These are phyloP conservation scores for Fusarium cyanostomum DNA, from an alignment of 2,329 filamentous ascomycete genomes.

Conservation along the genomic window DNA sequence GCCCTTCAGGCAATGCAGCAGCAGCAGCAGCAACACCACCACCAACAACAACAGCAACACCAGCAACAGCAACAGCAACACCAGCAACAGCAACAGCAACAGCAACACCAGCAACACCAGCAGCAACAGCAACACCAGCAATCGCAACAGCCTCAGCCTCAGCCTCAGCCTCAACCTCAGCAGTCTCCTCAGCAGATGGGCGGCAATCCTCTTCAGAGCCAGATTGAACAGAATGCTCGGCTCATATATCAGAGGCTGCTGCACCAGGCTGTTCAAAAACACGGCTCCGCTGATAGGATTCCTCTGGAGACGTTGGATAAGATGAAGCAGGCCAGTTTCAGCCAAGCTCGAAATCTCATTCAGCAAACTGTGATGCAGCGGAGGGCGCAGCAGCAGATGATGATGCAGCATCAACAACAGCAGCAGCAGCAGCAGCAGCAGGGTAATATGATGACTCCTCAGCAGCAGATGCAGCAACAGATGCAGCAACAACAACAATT, in stretches of 20 bases:
- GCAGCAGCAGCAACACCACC: slow-evolving; percentile 48
- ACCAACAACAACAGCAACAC: slow-evolving; percentile 47
- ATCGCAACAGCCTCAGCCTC: slow-evolving; percentile 49
- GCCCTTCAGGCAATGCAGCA: slow-evolving; percentile 51
- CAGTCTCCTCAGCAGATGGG: slow-evolving; percentile 47
- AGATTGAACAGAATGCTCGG: slow-evolving; percentile 48
- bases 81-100: slow-evolving; percentile 48
- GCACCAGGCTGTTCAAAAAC: slow-evolving; percentile 46
- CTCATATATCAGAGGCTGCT: slow-evolving; percentile 54
- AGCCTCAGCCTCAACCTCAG: slow-evolving; percentile 42
- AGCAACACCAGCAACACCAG: slow-evolving; percentile 46
- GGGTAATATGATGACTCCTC: not conserved
- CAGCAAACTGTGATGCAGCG: slow-evolving; percentile 47
- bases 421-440: slow-evolving; percentile 44
- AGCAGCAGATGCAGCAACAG: slow-evolving; percentile 46
- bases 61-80: slow-evolving; percentile 46
- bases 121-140: slow-evolving; percentile 47
- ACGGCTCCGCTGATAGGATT: slow-evolving; percentile 55
- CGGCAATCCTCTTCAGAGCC: slow-evolving; percentile 44
- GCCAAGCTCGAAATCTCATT: slow-evolving; percentile 51
- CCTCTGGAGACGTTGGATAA: slow-evolving; percentile 57
- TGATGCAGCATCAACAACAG: slow-evolving; percentile 44
- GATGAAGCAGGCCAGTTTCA: slow-evolving; percentile 55
- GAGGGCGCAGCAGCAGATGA: slow-evolving; percentile 47
- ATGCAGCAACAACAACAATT: slow-evolving; percentile 35